Evolutionary conservation across 1,139 yeast species (phyloP), one percentile per base, ranked within the genome.

Genomic region (Barnettozyma hawaiiensis): DNA sequence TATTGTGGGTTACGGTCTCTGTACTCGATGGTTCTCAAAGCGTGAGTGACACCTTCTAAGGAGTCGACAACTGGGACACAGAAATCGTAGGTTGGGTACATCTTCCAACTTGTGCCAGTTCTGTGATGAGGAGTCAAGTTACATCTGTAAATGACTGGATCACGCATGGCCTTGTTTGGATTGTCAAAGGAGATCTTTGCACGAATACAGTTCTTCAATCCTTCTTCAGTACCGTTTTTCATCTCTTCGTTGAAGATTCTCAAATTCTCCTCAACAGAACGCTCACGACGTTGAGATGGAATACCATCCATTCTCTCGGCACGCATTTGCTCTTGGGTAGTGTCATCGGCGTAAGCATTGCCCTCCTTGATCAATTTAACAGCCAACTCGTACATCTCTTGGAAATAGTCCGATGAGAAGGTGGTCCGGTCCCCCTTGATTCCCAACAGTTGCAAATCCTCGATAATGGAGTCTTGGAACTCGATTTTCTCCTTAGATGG

Each of bases 271-370:
- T 90, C 97, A 45, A 90, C 82, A 12, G 89, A 59, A 65, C 96
- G 81, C 55, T 86, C 89, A 72, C 97, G 85, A 71, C 96, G 83
- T 40, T 76, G 81, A 43, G 95, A 83, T 44, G 90, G 82, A 56
- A 86, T 83, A 64, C 97, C 98, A 50, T 87, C 96, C 85, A 86
- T 86, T 75, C 98, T 85, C 73, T 92, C 94, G 62, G 89, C 96
- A 71, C 98, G 85, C 97, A 92, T 92, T 64, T 76, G 74, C 60
- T 90, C 97, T 59, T 81, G 78, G 45, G 89, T 86, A 39, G 97
- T 92, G 61, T 92, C 97, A 62, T 92, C 97, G 73, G 95, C 86
- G 70, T 92, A 92, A 38, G 97, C 97, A 57, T 85, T 81, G 49
- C 97, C 97, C 44, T 85, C 95, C 67, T 85, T 85, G 71, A 92